These are phyloP conservation scores for Globomyces pollinis-pini DNA, from an alignment of 192 early-diverging fungal genomes.

Conservation along the genomic window DNA sequence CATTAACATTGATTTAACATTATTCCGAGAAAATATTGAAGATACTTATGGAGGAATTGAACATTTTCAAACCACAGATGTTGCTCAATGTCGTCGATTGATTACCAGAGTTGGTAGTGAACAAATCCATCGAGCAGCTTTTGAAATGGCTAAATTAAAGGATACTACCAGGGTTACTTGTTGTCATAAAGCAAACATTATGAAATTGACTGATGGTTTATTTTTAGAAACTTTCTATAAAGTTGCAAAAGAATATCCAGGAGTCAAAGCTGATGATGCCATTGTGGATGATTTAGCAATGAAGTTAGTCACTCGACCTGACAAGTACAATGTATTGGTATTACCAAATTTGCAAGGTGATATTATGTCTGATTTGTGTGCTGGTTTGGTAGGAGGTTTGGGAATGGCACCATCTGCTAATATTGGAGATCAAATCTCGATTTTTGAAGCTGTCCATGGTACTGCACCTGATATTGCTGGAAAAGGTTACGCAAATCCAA, in stretches of 20 bases:
- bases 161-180: conserved; percentile 71
- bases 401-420: conserved; percentile 88
- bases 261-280: conserved; percentile 76
- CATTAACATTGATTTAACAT: conserved; percentile 14
- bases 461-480: conserved; percentile 83
- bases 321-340: conserved; percentile 62
- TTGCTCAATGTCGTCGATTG: conserved; percentile 86
- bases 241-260: conserved; percentile 73
- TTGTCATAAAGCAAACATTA: conserved; percentile 74
- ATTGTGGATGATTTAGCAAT: conserved; percentile 36
- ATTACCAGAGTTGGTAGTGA: conserved; percentile 79
- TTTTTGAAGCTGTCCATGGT: conserved; percentile 75
- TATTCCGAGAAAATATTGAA: conserved; percentile 69
- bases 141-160: conserved; percentile 5
- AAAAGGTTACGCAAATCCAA: conserved; percentile 71
- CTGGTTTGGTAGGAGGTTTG: conserved; percentile 84
- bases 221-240: conserved; percentile 80
- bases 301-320: conserved; percentile 58
- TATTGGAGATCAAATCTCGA: conserved; percentile 83
- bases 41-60: conserved; percentile 53
- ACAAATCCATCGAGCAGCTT: conserved; percentile 69
- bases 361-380: conserved; percentile 87
- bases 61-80: conserved; percentile 62
- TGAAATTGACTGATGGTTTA: conserved; percentile 80
- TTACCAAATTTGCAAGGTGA: conserved; percentile 94